Conservation (phyloP, 257 asterid genomes). For the Solanum medicagineum region DNA sequence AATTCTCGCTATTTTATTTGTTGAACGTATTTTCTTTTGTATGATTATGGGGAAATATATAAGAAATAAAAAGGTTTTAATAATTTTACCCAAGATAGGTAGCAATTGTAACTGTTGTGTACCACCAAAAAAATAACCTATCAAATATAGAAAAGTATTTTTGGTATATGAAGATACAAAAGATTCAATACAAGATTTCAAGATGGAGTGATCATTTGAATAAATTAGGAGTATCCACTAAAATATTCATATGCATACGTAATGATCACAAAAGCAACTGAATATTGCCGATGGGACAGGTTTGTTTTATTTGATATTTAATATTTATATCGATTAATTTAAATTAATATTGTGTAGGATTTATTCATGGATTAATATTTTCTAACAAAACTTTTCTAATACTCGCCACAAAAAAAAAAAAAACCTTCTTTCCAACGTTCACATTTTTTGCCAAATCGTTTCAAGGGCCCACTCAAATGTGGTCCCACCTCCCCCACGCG, state of each 20-base stretch:
- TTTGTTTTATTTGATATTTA: too few relatives aligned
- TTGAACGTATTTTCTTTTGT: not conserved
- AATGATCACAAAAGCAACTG: not conserved
- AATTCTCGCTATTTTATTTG: not conserved
- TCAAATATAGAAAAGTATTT: not conserved
- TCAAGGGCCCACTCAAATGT: not conserved
- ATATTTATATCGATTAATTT: too few relatives aligned
- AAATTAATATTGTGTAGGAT: too few relatives aligned
- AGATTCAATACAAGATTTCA: not conserved
- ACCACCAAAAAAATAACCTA: not conserved
- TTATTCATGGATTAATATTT: too few relatives aligned
- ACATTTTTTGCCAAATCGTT: not conserved
- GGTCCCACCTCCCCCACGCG: not conserved
- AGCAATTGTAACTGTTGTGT: not conserved
- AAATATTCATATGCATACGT: not conserved
- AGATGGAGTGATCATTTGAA: not conserved
- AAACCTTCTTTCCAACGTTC: not conserved
- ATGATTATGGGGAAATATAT: not conserved
- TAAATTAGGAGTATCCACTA: not conserved
- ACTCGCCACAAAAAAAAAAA: too few relatives aligned
- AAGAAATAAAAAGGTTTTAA: not conserved
- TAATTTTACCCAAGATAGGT: not conserved
- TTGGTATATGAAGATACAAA: not conserved
- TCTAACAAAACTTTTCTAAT: too few relatives aligned
- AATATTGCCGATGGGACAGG: not conserved